phyloP scores from a whole-genome alignment of 78 protist species.

The Pigoraptor vietnamica region DNA sequence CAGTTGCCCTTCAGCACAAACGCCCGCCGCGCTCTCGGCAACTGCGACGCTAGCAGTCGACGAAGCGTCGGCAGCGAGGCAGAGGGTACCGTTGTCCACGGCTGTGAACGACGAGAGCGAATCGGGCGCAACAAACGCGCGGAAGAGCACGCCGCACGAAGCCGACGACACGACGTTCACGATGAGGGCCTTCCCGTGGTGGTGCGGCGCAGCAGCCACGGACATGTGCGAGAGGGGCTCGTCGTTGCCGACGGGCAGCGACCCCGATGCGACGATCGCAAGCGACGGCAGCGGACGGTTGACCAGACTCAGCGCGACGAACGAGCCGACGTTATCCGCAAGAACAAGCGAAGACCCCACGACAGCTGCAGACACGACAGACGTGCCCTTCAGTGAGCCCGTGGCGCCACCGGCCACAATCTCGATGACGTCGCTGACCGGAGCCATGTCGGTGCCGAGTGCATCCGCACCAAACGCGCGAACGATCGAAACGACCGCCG shows the following conservation, averaged over 20 bases:
- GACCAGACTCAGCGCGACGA: not conserved
- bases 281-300: not conserved
- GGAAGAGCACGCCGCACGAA: not conserved
- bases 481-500: not conserved
- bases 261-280: not conserved
- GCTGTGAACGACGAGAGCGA: not conserved
- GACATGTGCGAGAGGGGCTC: not conserved
- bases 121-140: not conserved
- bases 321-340: not conserved
- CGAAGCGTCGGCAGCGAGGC: not conserved
- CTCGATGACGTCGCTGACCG: not conserved
- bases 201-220: not conserved
- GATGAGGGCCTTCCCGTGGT: not conserved
- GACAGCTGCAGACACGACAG: not conserved
- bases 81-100: not conserved
- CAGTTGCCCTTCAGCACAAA: not conserved
- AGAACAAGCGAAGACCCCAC: not conserved
- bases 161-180: not conserved
- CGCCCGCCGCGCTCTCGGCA: not conserved
- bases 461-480: not conserved
- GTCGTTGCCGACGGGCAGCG: not conserved
- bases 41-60: not conserved
- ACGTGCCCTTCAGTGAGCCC: not conserved
- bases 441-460: not conserved
- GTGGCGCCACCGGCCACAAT: not conserved